phyloP scores from a whole-genome alignment of 2,329 filamentous ascomycete species.

The Plectosphaerella plurivora region DNA sequence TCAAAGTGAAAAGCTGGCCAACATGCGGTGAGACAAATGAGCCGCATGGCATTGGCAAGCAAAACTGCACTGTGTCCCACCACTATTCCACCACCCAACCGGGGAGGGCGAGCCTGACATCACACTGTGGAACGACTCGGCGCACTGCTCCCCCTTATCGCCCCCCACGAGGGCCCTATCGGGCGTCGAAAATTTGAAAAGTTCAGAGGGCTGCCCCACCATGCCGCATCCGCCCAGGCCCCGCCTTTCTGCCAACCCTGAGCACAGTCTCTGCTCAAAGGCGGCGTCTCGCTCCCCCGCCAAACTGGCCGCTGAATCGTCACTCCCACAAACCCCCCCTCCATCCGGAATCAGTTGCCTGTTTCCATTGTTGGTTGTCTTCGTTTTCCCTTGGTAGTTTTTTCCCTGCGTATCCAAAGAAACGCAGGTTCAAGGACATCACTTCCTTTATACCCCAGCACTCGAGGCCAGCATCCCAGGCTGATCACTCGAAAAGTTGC shows the following conservation, averaged over 20 bases:
- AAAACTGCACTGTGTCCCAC: background rate
- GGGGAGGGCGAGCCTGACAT: too few relatives aligned
- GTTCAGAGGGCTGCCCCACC: background rate
- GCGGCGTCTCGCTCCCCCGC: background rate
- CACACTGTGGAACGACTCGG: background rate
- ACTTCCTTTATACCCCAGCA: background rate
- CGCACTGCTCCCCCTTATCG: background rate
- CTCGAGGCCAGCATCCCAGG: background rate
- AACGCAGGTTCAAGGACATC: background rate
- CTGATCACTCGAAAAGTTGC: background rate
- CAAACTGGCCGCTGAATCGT: background rate
- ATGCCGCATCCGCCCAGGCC: background rate
- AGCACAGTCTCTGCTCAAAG: background rate
- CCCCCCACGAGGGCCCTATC: background rate
- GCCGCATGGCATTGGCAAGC: background rate
- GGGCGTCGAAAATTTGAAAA: background rate
- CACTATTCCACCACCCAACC: background rate
- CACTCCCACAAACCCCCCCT: background rate
- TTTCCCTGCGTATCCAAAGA: background rate
- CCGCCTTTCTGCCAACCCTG: background rate
- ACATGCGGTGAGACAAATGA: background rate
- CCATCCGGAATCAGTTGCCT: background rate
- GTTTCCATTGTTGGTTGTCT: background rate
- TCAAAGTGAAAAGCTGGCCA: background rate
- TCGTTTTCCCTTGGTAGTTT: background rate